A percentile compares a stretch with the other conserved stretches of the same genome.
These are phyloP conservation scores for Cyclotella baltica DNA, from an alignment of 108 stramenopile species.

Conservation along the genomic window DNA sequence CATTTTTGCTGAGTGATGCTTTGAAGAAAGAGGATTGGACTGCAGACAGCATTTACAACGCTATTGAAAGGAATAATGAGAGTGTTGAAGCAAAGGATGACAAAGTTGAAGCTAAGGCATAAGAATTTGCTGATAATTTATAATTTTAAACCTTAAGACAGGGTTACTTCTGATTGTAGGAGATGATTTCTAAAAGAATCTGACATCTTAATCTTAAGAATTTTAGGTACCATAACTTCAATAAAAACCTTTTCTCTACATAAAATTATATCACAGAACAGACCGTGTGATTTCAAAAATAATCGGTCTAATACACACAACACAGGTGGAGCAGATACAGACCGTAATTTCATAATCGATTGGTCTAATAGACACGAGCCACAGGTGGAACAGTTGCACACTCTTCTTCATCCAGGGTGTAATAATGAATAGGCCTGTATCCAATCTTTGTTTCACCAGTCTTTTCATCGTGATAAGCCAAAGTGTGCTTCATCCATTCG, in stretches of 20 bases:
- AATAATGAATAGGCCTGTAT: conserved; percentile 96
- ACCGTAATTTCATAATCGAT: too few species aligned
- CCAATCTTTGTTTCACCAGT: conserved; percentile 87
- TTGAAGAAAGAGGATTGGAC: conserved; percentile 62
- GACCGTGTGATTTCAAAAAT: too few species aligned
- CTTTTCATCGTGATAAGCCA: conserved; percentile 93
- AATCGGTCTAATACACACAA: too few species aligned
- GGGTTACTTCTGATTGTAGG: too few species aligned
- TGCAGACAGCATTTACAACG: conserved; percentile 66
- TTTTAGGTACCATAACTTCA: too few species aligned
- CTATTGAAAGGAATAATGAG: conserved; percentile 19
- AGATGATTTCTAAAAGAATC: too few species aligned
- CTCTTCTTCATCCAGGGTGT: conserved; percentile 96
- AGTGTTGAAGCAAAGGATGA: conserved; percentile 1
- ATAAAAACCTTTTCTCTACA: too few species aligned
- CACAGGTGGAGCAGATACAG: too few species aligned
- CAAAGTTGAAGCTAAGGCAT: background rate
- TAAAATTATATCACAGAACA: too few species aligned
- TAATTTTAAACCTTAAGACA: too few species aligned
- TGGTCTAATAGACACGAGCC: conserved; percentile 94
- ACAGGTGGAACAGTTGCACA: conserved; percentile 92
- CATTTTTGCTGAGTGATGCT: conserved; percentile 71
- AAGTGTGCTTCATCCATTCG: conserved; percentile 98
- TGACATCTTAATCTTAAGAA: too few species aligned
- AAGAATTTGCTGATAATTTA: too few species aligned